phyloP scores from a whole-genome alignment of 2,329 filamentous ascomycete species.

The Geoglossum cookeanum region DNA sequence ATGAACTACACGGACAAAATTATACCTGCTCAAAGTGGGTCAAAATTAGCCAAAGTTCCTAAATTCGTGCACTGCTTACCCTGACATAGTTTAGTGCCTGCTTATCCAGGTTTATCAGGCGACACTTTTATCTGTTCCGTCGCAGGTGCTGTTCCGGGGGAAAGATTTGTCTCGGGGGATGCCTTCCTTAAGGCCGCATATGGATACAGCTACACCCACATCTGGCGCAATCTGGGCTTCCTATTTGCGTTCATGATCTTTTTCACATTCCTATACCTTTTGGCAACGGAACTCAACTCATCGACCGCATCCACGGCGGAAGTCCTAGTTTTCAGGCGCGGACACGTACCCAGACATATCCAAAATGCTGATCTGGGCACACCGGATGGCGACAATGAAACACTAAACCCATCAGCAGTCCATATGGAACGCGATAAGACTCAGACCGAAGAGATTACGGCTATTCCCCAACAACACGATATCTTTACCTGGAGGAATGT shows the following conservation, averaged over 20 bases:
- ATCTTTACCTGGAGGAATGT: conserved; percentile 35
- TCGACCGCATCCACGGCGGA: conserved; percentile 44
- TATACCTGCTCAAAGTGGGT: conserved; percentile 33
- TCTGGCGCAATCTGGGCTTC: conserved; percentile 53
- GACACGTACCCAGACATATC: conserved; percentile 26
- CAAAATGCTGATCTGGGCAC: conserved; percentile 13
- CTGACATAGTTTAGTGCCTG: conserved; percentile 22
- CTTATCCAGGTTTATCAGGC: conserved; percentile 25
- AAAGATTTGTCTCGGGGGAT: conserved; percentile 37
- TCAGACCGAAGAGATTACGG: conserved; percentile 7
- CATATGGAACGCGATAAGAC: conserved; percentile 11
- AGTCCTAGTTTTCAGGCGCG: conserved; percentile 45
- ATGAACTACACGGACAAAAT: conserved; percentile 36
- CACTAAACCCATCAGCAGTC: conserved; percentile 11
- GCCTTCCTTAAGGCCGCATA: conserved; percentile 38
- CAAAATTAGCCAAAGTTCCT: conserved; percentile 8
- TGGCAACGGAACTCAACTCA: conserved; percentile 45
- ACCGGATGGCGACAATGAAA: conserved; percentile 13
- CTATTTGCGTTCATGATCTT: conserved; percentile 41
- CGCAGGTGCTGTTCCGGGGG: conserved; percentile 35
- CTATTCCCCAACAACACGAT: conserved; percentile 19
- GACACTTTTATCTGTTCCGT: conserved; percentile 34
- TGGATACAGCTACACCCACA: conserved; percentile 35
- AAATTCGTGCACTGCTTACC: background rate
- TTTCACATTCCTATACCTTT: conserved; percentile 48